phyloP scores from a whole-genome alignment of 2,329 filamentous ascomycete species.

The Microthyrium microscopicum region DNA sequence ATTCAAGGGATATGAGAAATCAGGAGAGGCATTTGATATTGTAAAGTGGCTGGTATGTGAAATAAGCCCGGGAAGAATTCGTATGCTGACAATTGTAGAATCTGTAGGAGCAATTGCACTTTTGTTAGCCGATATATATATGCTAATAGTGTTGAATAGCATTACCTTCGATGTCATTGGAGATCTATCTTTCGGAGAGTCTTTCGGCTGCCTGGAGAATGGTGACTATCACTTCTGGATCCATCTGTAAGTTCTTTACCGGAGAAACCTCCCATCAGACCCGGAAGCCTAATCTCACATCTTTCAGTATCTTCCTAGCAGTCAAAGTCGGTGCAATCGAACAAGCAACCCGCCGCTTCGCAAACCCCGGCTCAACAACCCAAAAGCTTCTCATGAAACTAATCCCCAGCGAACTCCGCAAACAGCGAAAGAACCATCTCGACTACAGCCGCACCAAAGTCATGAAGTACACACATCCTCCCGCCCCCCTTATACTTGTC shows the following conservation, averaged over 20 bases:
- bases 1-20: conserved; percentile 1
- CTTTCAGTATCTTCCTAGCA: conserved; percentile 6
- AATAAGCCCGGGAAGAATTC: too few species aligned
- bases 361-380: conserved; percentile 3
- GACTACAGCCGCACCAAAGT: conserved; percentile 3
- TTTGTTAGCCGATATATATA: neutral
- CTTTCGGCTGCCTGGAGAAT: conserved; percentile 7
- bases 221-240: conserved; percentile 1
- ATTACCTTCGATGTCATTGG: conserved; percentile 9
- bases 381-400: conserved; percentile 4
- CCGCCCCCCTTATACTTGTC: neutral
- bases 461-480: neutral
- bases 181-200: conserved; percentile 7
- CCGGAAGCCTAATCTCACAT: too few species aligned
- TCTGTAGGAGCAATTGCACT: too few species aligned
- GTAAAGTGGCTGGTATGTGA: conserved; percentile 7
- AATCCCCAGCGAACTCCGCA: conserved; percentile 1
- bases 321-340: conserved; percentile 7
- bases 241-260: neutral
- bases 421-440: conserved; percentile 1
- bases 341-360: conserved; percentile 6
- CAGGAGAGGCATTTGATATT: conserved; percentile 3
- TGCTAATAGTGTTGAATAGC: neutral
- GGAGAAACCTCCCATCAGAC: too few species aligned
- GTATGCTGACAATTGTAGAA: too few species aligned